Evolutionary conservation across 352 stramenopile species (phyloP), one percentile per base, ranked within the genome.

Genomic region (Globisporangium yorkense): DNA sequence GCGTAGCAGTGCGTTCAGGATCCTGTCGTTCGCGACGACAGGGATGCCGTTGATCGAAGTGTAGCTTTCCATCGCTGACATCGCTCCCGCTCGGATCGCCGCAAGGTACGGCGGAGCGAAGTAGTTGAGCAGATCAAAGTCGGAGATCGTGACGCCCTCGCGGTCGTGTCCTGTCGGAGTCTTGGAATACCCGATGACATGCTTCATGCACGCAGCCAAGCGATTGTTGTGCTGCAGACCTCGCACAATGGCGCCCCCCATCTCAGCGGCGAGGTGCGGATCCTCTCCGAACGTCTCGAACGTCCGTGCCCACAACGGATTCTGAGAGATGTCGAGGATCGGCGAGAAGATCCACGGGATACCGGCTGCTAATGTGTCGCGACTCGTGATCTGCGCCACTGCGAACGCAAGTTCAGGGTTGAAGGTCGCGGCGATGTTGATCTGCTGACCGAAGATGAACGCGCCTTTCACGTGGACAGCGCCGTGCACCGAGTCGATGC

Each of bases 241-340:
- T 7, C 76, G 65, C 29, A 97, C 66, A 48, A 95, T 80, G 3
- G 75, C 75, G 39, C 77, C 66, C 1, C 76, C 89, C 80, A 98
- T 92, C 43, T 84, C 64, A 0, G 85, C 80, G 1, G 88, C 88
- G 7, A 97, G 31, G 35, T 89, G 61, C 7, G 89, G 87, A 56
- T 98, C 90, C 80, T 98, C 89, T 5, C 94, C 91, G 72, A 98
- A 98, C 12, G 92, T 98, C 68, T 98, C 94, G 57, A 86, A 98
- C 5, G 94, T 91, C 16, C 93, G 71, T 3, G 83, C 65, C 92
- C 92, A 98, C 13, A 92, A 70, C 0, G 89, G 82, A 59, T 97
- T 92, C 51, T 88, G 81, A 0, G 83, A 83, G 52, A 98, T 71
- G 56, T 94, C 84, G 15, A 91, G 72, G 20, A 97, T 89, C 0